Percentiles rank a stretch among this genome's conserved stretches.
Conservation (phyloP, 495 filamentous ascomycete species). For the Penicillium pulvis region DNA sequence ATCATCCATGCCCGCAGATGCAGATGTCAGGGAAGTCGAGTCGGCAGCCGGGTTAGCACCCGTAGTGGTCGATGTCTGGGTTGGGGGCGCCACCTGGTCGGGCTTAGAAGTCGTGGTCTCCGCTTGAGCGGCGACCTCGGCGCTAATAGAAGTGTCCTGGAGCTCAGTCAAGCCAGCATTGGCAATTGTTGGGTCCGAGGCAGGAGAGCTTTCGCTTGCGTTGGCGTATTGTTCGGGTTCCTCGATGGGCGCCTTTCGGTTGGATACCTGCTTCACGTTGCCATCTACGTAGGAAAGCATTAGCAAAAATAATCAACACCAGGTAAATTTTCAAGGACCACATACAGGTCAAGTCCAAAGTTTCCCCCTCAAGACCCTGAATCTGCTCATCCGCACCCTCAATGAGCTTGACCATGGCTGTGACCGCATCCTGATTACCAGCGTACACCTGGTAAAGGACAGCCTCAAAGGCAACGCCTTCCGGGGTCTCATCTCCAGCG, state of each 20-base stretch:
- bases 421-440: slow-evolving; percentile 78
- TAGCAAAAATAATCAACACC: slow-evolving; percentile 11
- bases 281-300: slow-evolving; percentile 52
- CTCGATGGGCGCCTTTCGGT: slow-evolving; percentile 36
- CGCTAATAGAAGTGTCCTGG: slow-evolving; percentile 40
- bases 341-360: slow-evolving; percentile 78
- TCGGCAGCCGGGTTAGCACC: slow-evolving; percentile 71
- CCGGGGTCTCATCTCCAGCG: slow-evolving; percentile 62
- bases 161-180: slow-evolving; percentile 79
- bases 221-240: slow-evolving; percentile 17
- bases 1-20: slow-evolving; percentile 52
- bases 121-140: slow-evolving; percentile 22
- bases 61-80: slow-evolving; percentile 58
- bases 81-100: slow-evolving; percentile 43
- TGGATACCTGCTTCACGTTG: slow-evolving; percentile 63
- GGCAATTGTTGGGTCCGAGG: slow-evolving; percentile 74
- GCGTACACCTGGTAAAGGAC: slow-evolving; percentile 86
- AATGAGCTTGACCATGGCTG: slow-evolving; percentile 81
- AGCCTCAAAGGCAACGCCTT: slow-evolving; percentile 87
- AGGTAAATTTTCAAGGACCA: slow-evolving; percentile 2
- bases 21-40: slow-evolving; percentile 39
- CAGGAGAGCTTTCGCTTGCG: slow-evolving; percentile 37
- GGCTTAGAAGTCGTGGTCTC: slow-evolving; percentile 28
- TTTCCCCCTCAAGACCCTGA: slow-evolving; percentile 60
- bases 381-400: slow-evolving; percentile 76